Evolutionary conservation across 2,329 filamentous ascomycete genomes (phyloP).

Genomic region (Aspergillus sp.): DNA sequence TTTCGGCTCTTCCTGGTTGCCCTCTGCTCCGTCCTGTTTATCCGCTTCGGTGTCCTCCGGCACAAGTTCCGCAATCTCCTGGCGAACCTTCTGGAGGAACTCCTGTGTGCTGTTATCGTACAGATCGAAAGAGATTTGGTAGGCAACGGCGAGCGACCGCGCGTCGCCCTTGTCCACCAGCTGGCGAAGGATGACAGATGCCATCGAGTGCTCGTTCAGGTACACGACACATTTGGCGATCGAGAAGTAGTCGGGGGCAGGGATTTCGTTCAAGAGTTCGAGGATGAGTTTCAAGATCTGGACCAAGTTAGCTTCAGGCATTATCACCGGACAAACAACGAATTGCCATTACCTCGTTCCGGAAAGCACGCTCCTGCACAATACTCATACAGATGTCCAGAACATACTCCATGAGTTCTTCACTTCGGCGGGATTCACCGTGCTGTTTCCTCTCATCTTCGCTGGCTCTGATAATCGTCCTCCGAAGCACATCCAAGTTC

Average conservation of each 20-base stretch:
- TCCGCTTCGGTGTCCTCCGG: constrained; percentile 42
- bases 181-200: constrained; percentile 78
- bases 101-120: constrained; percentile 99
- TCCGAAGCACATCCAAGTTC: constrained; percentile 81
- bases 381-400: constrained; percentile 96
- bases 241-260: constrained; percentile 92
- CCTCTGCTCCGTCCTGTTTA: constrained; percentile 14
- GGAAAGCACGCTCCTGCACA: constrained; percentile 86
- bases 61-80: constrained; percentile 65
- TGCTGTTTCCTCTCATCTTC: constrained; percentile 75
- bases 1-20: constrained; percentile 47
- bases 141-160: constrained; percentile 79
- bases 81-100: constrained; percentile 85
- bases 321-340: background rate
- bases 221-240: constrained; percentile 98
- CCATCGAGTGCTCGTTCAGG: constrained; percentile 86
- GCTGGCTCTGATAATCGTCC: constrained; percentile 84
- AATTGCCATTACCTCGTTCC: constrained; percentile 59
- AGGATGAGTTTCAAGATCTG: constrained; percentile 87
- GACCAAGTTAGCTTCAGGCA: constrained; percentile 3
- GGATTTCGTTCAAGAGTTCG: constrained; percentile 90
- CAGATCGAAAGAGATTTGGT: constrained; percentile 96
- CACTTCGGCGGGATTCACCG: constrained; percentile 61
- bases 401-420: constrained; percentile 96
- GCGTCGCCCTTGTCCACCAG: constrained; percentile 77